Evolutionary conservation across 352 stramenopile genomes (phyloP).

Genomic region (Pythium brachiatum): DNA sequence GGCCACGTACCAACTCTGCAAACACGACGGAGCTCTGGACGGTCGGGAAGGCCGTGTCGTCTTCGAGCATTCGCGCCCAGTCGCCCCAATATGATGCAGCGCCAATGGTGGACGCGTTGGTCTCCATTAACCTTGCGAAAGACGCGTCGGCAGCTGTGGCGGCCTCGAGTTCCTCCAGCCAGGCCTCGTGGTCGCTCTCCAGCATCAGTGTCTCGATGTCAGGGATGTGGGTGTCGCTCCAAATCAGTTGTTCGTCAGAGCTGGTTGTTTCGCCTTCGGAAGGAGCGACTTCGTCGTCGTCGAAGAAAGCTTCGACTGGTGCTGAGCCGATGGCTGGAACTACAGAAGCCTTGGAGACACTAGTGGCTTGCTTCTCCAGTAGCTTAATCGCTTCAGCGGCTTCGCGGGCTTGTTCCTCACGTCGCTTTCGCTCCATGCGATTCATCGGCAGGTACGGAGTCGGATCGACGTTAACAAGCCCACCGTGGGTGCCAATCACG

Average conservation of each 20-base stretch:
- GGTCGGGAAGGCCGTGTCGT: constrained; percentile 9
- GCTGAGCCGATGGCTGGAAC: too few relatives aligned
- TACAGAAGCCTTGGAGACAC: too few relatives aligned
- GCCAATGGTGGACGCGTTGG: not conserved
- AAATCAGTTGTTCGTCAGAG: not conserved
- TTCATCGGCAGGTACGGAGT: constrained; percentile 5
- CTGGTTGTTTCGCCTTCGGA: not conserved
- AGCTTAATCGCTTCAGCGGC: not conserved
- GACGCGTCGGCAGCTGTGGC: not conserved
- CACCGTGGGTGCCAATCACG: constrained; percentile 13
- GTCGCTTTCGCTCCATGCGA: constrained; percentile 2
- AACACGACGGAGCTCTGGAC: constrained; percentile 25
- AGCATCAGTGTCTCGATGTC: constrained; percentile 17
- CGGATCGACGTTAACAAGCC: constrained; percentile 20
- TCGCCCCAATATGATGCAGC: not conserved
- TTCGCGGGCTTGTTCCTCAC: not conserved
- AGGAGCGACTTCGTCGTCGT: not conserved
- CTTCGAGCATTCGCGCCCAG: constrained; percentile 4
- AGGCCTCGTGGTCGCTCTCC: constrained; percentile 1
- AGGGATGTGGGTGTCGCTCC: constrained; percentile 5
- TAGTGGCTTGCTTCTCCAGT: not conserved
- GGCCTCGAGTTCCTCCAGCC: not conserved
- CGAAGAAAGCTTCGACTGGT: not conserved
- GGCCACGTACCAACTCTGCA: constrained; percentile 17
- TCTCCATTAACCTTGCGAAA: not conserved